Percentiles rank a stretch among this genome's conserved stretches.
phyloP scores from a whole-genome alignment of 352 stramenopile species.

The Phytophthora agathidicida region DNA sequence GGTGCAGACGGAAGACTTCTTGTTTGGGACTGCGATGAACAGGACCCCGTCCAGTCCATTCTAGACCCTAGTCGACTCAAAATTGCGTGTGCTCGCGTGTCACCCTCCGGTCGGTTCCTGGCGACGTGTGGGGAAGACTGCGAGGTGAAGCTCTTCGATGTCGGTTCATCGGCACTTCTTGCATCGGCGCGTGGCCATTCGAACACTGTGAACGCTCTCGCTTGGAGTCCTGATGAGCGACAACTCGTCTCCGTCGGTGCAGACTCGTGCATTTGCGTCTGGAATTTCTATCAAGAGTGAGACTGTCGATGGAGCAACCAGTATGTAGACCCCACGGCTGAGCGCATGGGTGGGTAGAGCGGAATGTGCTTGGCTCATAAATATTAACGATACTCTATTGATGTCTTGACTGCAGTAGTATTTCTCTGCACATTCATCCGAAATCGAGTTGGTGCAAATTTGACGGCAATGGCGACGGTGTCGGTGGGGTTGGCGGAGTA shows the following conservation, averaged over 20 bases:
- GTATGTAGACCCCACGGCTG: neutral
- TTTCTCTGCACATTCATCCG: constrained; percentile 8
- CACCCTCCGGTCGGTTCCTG: constrained; percentile 75
- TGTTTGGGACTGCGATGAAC: constrained; percentile 92
- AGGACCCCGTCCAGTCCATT: constrained; percentile 71
- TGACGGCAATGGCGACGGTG: too few species aligned
- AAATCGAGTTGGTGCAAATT: too few species aligned
- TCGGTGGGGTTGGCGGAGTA: too few species aligned
- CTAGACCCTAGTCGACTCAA: constrained; percentile 49
- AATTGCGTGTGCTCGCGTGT: constrained; percentile 56
- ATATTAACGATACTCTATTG: constrained; percentile 29
- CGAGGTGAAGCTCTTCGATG: constrained; percentile 82
- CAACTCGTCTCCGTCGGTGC: constrained; percentile 90
- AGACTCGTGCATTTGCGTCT: constrained; percentile 91
- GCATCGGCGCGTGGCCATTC: constrained; percentile 69
- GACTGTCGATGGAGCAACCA: too few species aligned
- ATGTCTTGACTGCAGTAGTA: neutral
- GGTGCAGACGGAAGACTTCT: constrained; percentile 84
- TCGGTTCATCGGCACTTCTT: constrained; percentile 48
- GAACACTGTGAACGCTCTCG: constrained; percentile 67
- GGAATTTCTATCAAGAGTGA: constrained; percentile 85
- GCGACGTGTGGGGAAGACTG: constrained; percentile 85
- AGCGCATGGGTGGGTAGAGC: too few species aligned
- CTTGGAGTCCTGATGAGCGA: constrained; percentile 92
- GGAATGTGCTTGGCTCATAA: constrained; percentile 1